phyloP scores from a whole-genome alignment of 805 yeast genomes.

The Pichia scutulata region DNA sequence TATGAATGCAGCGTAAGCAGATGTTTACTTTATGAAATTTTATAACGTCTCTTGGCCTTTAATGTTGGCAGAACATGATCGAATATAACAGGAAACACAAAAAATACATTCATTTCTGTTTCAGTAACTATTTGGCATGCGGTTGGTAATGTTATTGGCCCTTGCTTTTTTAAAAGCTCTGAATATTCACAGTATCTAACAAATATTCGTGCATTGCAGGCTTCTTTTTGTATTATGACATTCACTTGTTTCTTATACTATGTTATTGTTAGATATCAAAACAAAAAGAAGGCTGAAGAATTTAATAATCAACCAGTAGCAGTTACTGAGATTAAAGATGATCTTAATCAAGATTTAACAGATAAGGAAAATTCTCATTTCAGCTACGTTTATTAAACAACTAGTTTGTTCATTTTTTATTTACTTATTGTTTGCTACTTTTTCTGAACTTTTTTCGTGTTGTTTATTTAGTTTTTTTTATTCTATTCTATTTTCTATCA shows the following conservation, averaged over 20 bases:
- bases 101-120: constrained; percentile 38
- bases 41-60: constrained; percentile 8
- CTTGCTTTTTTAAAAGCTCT: constrained; percentile 35
- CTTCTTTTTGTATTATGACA: constrained; percentile 21
- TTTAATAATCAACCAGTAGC: constrained; percentile 10
- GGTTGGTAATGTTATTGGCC: constrained; percentile 47
- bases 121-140: constrained; percentile 38
- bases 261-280: constrained; percentile 34
- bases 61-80: constrained; percentile 7
- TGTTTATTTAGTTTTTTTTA: no score
- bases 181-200: constrained; percentile 40
- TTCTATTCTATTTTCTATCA: no score
- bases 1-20: constrained; percentile 2
- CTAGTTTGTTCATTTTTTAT: no score
- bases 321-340: constrained; percentile 16
- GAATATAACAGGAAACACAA: constrained; percentile 42
- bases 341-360: constrained; percentile 23
- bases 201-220: constrained; percentile 35
- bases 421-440: no score
- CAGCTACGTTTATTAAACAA: constrained; percentile 14
- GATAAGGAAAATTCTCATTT: constrained; percentile 24
- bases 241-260: constrained; percentile 22
- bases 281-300: constrained; percentile 18
- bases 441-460: no score
- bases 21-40: constrained; percentile 3